These are phyloP conservation scores for Sparassis latifolia DNA, from an alignment of 1,284 basidiomycete genomes.

Conservation along the genomic window DNA sequence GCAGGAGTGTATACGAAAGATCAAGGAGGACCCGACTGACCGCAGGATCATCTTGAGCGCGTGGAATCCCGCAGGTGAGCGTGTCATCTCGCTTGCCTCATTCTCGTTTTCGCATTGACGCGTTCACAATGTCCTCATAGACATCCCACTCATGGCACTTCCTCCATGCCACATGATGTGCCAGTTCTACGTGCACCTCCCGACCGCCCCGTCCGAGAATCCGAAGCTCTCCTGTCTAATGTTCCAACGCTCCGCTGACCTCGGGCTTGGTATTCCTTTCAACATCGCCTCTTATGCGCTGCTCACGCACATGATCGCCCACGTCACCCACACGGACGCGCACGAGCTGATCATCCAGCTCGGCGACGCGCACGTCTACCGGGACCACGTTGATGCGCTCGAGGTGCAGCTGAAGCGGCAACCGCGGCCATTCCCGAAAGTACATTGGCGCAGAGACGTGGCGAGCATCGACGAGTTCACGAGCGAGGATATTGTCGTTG, in stretches of 20 bases:
- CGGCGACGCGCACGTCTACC: constrained; percentile 96
- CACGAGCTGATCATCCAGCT: constrained; percentile 90
- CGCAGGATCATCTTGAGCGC: constrained; percentile 93
- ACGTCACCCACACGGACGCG: constrained; percentile 81
- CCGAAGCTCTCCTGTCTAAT: constrained; percentile 90
- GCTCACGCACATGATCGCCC: constrained; percentile 94
- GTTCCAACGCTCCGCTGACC: constrained; percentile 97
- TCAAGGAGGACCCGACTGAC: constrained; percentile 91
- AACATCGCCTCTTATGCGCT: constrained; percentile 98
- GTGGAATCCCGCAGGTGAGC: constrained; percentile 94
- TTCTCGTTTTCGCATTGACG: not conserved
- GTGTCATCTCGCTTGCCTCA: not conserved
- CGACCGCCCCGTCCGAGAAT: constrained; percentile 43
- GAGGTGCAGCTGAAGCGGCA: constrained; percentile 74
- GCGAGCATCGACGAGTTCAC: constrained; percentile 82
- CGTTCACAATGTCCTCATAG: constrained; percentile 34
- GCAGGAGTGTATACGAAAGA: constrained; percentile 82
- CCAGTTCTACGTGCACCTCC: constrained; percentile 95
- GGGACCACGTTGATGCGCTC: constrained; percentile 87
- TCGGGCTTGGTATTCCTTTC: constrained; percentile 96
- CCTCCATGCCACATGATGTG: constrained; percentile 99
- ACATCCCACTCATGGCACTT: constrained; percentile 90
- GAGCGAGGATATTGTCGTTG: constrained; percentile 78
- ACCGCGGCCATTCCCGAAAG: constrained; percentile 80
- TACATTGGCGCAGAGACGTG: constrained; percentile 63